phyloP scores from a whole-genome alignment of 352 stramenopile genomes.

The Pythium plurisporium region DNA sequence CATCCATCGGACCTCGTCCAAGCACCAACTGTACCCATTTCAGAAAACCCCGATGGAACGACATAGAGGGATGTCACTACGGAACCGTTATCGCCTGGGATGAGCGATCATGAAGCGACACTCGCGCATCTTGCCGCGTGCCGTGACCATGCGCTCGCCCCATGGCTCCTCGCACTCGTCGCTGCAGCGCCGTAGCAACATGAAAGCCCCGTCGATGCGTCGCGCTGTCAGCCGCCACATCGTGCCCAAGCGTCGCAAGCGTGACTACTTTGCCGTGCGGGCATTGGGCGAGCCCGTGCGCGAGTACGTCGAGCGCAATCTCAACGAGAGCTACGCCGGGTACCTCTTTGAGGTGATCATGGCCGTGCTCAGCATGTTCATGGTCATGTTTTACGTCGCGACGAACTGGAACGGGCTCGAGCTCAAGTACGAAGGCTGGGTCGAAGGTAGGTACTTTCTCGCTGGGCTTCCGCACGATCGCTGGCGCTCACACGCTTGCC shows the following conservation, averaged over 20 bases:
- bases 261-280: conserved; percentile 31
- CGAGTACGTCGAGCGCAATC: conserved; percentile 70
- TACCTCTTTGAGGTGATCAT: conserved; percentile 37
- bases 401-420: conserved; percentile 53
- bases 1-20: no score
- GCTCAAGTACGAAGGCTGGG: conserved; percentile 26
- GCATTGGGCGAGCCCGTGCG: conserved; percentile 42
- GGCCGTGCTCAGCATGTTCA: conserved; percentile 53
- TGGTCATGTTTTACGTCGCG: conserved; percentile 60
- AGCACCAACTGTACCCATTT: no score
- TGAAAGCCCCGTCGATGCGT: conserved; percentile 10
- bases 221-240: conserved; percentile 33
- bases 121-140: neutral
- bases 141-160: conserved; percentile 5
- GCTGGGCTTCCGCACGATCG: no score
- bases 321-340: conserved; percentile 56
- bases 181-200: conserved; percentile 27
- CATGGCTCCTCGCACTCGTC: conserved; percentile 3
- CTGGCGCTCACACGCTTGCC: neutral
- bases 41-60: neutral
- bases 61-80: conserved; percentile 1
- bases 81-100: neutral
- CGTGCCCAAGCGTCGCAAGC: conserved; percentile 27
- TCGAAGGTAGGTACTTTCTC: conserved; percentile 44
- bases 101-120: conserved; percentile 1